phyloP scores from a whole-genome alignment of 1,139 yeast species.

The Sugiyamaella neomexicana region DNA sequence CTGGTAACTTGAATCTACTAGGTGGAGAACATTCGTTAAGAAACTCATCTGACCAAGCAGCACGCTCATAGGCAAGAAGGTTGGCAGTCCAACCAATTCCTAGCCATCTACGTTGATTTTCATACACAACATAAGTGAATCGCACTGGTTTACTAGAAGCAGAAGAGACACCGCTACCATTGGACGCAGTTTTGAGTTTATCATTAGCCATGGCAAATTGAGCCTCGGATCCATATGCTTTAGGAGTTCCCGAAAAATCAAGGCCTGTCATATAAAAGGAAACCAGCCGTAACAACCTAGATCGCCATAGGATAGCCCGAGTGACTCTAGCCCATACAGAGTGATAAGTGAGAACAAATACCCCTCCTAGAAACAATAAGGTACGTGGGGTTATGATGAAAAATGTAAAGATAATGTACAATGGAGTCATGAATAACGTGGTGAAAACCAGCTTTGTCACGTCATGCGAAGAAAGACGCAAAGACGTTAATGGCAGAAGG shows the following conservation, averaged over 20 bases:
- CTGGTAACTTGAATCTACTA: slow-evolving; percentile 77
- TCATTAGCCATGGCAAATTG: slow-evolving; percentile 26
- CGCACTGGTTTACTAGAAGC: slow-evolving; percentile 60
- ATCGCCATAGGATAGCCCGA: slow-evolving; percentile 79
- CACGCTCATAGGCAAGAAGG: slow-evolving; percentile 84
- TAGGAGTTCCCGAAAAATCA: slow-evolving; percentile 62
- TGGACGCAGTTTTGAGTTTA: slow-evolving; percentile 36
- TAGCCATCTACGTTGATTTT: slow-evolving; percentile 95
- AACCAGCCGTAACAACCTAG: slow-evolving; percentile 64
- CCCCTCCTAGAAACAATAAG: slow-evolving; percentile 60
- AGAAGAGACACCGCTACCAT: slow-evolving; percentile 4
- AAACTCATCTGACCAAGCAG: slow-evolving; percentile 97
- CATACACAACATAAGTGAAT: slow-evolving; percentile 90
- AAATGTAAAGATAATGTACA: slow-evolving; percentile 68
- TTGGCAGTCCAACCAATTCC: slow-evolving; percentile 98
- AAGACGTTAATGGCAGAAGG: slow-evolving; percentile 70
- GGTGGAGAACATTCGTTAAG: slow-evolving; percentile 80
- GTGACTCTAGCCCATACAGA: slow-evolving; percentile 82
- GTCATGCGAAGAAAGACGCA: slow-evolving; percentile 72
- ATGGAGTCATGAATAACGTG: slow-evolving; percentile 79
- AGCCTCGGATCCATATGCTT: slow-evolving; percentile 27
- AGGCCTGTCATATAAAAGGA: slow-evolving; percentile 85
- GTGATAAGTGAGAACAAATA: slow-evolving; percentile 75
- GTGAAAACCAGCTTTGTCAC: slow-evolving; percentile 78
- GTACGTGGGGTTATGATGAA: slow-evolving; percentile 70